Base-by-base conservation (phyloP, 225 moss, liverwort and hornwort genomes). In the Pleurozium schreberi region DNA sequence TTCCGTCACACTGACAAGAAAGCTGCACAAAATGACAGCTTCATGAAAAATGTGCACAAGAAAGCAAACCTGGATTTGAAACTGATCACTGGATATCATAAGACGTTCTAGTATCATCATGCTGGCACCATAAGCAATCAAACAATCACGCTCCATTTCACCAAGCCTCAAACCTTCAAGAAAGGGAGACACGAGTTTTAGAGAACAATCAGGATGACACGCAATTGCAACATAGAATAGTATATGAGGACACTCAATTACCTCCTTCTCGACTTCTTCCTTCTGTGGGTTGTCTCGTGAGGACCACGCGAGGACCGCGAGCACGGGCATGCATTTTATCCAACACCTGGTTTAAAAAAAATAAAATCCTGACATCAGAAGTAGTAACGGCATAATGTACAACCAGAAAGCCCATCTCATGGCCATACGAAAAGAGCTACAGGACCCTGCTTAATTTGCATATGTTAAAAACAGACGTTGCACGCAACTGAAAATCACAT, bases 271-370 rank as follows among this genome's bases (percentile, higher is more conserved):
- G 95, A 90, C 99, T 99, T 91, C 99, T 95, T 93, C 99, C 99
- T 92, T 99, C 99, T 27, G 99, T 99, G 47, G 99, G 99, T 93
- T 99, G 97, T 83, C 97, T 95, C 33, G 97, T 97, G 68, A 99
- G 96, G 45, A 99, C 96, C 83, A 99, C 97, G 34, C 97, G 93
- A 34, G 99, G 97, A 86, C 99, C 99, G 85, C 96, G 94, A 90
- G 99, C 99, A 89, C 99, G 96, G 21, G 99, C 97, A 91, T 99
- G 99, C 99, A 99, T 97, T 93, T 99, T 99, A 91, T 99, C 99
- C 66, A 99, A 91, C 43, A 99, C 99, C 97, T 99, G 90, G 18
- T 79, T 42, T n/a, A n/a, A 66, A 84, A 36, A 81, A 80, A 65
- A 73, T 5, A 60, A 79, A 84, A 3, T 82, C n/a, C 52, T 64